Evolutionary conservation across 495 filamentous ascomycete genomes (phyloP).

Genomic region (Pyrenula aspistea): DNA sequence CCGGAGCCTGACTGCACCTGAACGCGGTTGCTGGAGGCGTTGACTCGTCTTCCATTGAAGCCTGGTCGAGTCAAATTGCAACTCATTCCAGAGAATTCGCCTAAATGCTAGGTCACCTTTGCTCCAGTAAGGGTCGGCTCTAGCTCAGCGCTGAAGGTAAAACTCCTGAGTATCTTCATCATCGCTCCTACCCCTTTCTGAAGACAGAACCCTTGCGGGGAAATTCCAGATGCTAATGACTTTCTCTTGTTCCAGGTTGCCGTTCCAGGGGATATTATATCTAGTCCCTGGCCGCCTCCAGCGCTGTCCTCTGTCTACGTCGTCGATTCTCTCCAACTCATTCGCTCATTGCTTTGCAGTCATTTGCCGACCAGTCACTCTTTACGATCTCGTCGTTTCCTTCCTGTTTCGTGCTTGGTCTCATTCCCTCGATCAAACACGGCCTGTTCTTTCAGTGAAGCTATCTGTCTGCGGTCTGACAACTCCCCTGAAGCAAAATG

Average conservation of each 20-base stretch:
- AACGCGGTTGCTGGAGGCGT: background rate
- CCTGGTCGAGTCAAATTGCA: background rate
- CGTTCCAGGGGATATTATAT: background rate
- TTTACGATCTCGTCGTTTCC: background rate
- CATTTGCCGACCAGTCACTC: background rate
- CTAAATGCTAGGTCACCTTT: background rate
- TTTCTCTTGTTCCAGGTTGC: background rate
- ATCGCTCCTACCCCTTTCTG: background rate
- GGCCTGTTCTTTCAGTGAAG: background rate
- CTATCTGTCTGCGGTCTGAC: background rate
- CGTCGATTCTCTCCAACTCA: background rate
- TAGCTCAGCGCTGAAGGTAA: background rate
- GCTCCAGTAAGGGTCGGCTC: background rate
- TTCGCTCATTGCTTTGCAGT: background rate
- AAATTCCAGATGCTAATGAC: slow-evolving; percentile 1
- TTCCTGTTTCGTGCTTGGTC: background rate
- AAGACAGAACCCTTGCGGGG: background rate
- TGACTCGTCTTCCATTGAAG: background rate
- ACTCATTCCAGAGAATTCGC: background rate
- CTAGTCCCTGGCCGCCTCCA: background rate
- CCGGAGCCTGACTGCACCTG: background rate
- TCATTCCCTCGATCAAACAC: background rate
- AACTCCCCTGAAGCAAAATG: background rate
- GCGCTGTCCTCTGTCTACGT: background rate
- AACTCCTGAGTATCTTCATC: background rate